These are phyloP conservation scores for Trichosporon ovoides DNA, from an alignment of 1,284 basidiomycete genomes.

Conservation along the genomic window DNA sequence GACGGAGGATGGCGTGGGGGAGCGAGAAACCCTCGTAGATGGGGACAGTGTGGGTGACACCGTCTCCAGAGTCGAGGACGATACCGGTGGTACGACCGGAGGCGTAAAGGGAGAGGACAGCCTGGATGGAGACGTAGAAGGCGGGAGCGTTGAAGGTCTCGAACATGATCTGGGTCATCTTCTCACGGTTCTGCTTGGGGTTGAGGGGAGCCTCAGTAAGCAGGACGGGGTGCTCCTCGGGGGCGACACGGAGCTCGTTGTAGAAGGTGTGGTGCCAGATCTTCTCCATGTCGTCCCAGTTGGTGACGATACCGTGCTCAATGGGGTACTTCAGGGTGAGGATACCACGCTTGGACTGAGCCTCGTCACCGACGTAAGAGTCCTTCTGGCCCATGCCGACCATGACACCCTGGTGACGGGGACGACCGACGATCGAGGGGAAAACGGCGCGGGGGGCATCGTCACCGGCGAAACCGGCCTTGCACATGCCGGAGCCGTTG, in stretches of 20 bases:
- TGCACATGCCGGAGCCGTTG: conserved; percentile 87
- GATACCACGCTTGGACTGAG: conserved; percentile 93
- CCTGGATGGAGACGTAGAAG: conserved; percentile 90
- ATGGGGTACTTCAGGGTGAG: conserved; percentile 84
- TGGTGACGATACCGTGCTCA: conserved; percentile 72
- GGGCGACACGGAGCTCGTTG: conserved; percentile 70
- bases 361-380: conserved; percentile 85
- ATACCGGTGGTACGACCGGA: conserved; percentile 90
- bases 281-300: conserved; percentile 96
- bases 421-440: conserved; percentile 84
- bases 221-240: conserved; percentile 86
- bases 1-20: conserved; percentile 88
- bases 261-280: conserved; percentile 91
- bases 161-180: conserved; percentile 98
- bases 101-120: conserved; percentile 85
- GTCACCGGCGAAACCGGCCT: conserved; percentile 78
- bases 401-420: conserved; percentile 90
- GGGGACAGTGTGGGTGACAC: conserved; percentile 88
- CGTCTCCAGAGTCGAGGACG: conserved; percentile 88
- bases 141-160: conserved; percentile 93
- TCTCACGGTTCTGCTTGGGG: conserved; percentile 91
- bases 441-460: conserved; percentile 72
- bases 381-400: conserved; percentile 83
- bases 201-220: conserved; percentile 93
- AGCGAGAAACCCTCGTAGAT: conserved; percentile 95